Percentiles rank a stretch among this genome's conserved stretches.
Evolutionary conservation across 2,329 filamentous ascomycete species (phyloP).

Genomic region (Lasiodiplodia hormozganensis): DNA sequence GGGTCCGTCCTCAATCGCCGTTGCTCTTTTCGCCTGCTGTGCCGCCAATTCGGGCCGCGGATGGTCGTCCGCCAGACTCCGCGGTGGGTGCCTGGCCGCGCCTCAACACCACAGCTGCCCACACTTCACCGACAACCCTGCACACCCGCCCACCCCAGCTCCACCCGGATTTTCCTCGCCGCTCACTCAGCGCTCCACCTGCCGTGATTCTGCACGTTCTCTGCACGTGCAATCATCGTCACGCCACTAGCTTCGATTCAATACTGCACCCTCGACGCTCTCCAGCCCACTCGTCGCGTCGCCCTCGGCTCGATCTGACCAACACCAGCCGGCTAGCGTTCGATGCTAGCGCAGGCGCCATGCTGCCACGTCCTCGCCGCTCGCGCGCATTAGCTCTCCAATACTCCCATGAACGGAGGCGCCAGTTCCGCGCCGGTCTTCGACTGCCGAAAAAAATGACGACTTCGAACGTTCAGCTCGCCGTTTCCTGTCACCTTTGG

Average conservation of each 20-base stretch:
- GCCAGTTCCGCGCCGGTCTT: background rate
- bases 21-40: background rate
- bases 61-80: background rate
- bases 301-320: background rate
- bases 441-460: background rate
- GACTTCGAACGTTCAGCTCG: background rate
- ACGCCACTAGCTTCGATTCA: conserved; percentile 6
- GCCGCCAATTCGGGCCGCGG: conserved; percentile 17
- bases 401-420: background rate
- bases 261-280: background rate
- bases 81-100: background rate
- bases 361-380: conserved; percentile 3
- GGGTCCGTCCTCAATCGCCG: background rate
- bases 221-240: background rate
- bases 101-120: conserved; percentile 9
- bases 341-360: conserved; percentile 4
- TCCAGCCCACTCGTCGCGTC: background rate
- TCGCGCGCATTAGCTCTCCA: conserved; percentile 3
- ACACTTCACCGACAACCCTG: conserved; percentile 14
- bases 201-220: background rate
- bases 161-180: background rate
- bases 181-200: background rate
- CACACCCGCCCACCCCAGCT: background rate
- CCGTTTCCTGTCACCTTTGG: conserved; percentile 20
- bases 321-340: background rate